These are phyloP conservation scores for Vitis vinifera DNA, from an alignment of 164 flowering plant species.

Conservation along the genomic window ASM3070453v1 NC_081815.1:3673501-3674000, in stretches of 20 bases:
- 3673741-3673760: slow-evolving; percentile 58
- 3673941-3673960: slow-evolving; percentile 79
- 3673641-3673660: background rate
- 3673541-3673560: background rate
- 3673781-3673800: slow-evolving; percentile 61
- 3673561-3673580: background rate
- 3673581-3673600: background rate
- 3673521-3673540: background rate
- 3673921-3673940: slow-evolving; percentile 56
- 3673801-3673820: slow-evolving; percentile 56
- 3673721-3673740: slow-evolving; percentile 39
- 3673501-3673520: background rate
- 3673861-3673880: slow-evolving; percentile 37
- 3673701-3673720: too few species aligned
- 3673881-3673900: slow-evolving; percentile 31
- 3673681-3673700: too few species aligned
- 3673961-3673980: slow-evolving; percentile 67
- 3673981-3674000: slow-evolving; percentile 50
- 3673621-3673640: background rate
- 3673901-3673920: slow-evolving; percentile 63
- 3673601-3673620: background rate
- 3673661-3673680: too few species aligned
- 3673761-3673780: slow-evolving; percentile 40
- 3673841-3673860: slow-evolving; percentile 28
- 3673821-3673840: slow-evolving; percentile 53